These are phyloP conservation scores for Rugosomyces carneus DNA, from an alignment of 1,284 basidiomycete species.

Conservation along the genomic window DNA sequence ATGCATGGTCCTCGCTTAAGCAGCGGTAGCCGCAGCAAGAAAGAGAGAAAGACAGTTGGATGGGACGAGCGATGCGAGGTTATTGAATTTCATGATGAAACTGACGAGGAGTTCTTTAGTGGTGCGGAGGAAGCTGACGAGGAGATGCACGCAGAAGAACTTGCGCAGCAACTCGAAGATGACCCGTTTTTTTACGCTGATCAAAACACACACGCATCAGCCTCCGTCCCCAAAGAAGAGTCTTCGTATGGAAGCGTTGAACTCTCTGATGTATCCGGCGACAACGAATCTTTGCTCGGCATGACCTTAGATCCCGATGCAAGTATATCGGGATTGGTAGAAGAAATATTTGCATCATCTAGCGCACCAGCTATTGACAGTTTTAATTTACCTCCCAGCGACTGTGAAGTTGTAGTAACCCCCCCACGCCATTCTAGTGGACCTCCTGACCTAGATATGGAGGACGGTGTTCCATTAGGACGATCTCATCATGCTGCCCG, in stretches of 20 bases:
- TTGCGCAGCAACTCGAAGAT: constrained; percentile 16
- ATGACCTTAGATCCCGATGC: constrained; percentile 41
- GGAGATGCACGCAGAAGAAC: constrained; percentile 25
- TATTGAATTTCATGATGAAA: constrained; percentile 70
- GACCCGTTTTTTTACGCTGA: constrained; percentile 12
- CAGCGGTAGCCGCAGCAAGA: constrained; percentile 40
- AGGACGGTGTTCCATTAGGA: constrained; percentile 63
- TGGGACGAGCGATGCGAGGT: constrained; percentile 86
- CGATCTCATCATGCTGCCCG: constrained; percentile 61
- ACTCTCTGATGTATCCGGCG: constrained; percentile 22
- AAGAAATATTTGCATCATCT: constrained; percentile 46
- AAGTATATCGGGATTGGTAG: constrained; percentile 58
- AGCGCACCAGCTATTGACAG: constrained; percentile 13
- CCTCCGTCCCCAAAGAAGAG: constrained; percentile 20
- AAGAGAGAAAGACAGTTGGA: constrained; percentile 75
- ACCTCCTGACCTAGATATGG: constrained; percentile 48
- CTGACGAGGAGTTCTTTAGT: constrained; percentile 41
- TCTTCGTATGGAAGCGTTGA: constrained; percentile 33
- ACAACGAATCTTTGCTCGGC: constrained; percentile 20
- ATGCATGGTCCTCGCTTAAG: constrained; percentile 74
- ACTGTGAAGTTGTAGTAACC: too few relatives aligned
- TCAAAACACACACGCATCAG: constrained; percentile 11
- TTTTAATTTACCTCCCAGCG: not conserved
- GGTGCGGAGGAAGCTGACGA: constrained; percentile 20
- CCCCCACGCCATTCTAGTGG: constrained; percentile 29